Evolutionary conservation across 768 basidiomycete species (phyloP).

Genomic region (Pleurotus platypus): DNA sequence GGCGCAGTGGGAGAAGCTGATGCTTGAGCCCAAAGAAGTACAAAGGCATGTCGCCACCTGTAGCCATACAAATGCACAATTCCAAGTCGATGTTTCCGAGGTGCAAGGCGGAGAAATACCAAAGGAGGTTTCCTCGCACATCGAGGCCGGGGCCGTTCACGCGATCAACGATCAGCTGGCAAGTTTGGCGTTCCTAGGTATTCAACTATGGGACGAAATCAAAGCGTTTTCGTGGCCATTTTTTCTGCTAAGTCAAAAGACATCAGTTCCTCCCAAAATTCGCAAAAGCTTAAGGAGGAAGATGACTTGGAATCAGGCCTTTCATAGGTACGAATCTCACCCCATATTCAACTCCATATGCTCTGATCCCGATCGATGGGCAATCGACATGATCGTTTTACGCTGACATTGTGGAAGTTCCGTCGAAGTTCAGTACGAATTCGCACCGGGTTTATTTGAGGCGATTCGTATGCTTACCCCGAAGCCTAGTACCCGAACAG

Average conservation of each 20-base stretch:
- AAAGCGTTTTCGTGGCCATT: not conserved
- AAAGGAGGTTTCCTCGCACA: no score
- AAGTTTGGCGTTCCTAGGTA: not conserved
- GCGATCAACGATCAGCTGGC: not conserved
- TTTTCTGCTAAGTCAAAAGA: not conserved
- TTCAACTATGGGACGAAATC: constrained; percentile 4
- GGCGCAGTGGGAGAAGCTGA: constrained; percentile 43
- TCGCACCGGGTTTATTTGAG: not conserved
- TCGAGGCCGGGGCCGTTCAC: no score
- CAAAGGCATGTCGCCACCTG: not conserved
- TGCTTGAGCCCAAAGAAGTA: constrained; percentile 5
- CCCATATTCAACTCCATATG: not conserved
- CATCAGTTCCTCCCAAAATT: not conserved
- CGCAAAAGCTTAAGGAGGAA: not conserved
- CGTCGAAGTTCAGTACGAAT: not conserved
- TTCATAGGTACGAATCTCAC: not conserved
- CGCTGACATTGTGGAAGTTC: constrained; percentile 7
- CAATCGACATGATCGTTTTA: constrained; percentile 3
- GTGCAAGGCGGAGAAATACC: no score
- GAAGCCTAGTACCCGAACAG: not conserved
- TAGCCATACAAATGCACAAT: not conserved
- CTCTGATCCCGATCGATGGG: constrained; percentile 6
- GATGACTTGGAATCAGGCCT: not conserved
- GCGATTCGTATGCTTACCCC: no score
- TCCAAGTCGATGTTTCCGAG: no score